These are phyloP conservation scores for Ceratobasidium sp. DNA, from an alignment of 1,284 basidiomycete genomes.

Conservation along the genomic window DNA sequence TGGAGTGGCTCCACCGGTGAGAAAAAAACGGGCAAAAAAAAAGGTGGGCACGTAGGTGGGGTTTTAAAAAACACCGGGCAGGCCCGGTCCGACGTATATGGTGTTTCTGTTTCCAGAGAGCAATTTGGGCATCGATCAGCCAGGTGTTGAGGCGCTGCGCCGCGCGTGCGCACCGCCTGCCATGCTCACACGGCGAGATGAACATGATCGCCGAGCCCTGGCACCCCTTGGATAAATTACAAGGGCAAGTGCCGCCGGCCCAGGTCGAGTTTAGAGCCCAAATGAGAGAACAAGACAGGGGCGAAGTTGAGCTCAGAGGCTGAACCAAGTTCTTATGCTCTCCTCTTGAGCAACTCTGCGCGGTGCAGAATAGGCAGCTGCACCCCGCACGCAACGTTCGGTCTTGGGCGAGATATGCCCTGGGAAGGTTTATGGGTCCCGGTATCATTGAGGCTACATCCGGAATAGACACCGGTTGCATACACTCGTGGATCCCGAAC, in stretches of 20 bases:
- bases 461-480: constrained; percentile 6
- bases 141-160: neutral
- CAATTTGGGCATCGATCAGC: constrained; percentile 4
- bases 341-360: no score
- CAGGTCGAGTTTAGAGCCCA: constrained; percentile 5
- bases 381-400: neutral
- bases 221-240: neutral
- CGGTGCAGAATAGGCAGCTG: neutral
- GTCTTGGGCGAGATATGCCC: neutral
- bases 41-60: neutral
- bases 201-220: constrained; percentile 11
- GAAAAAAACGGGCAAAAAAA: no score
- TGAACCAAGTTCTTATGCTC: no score
- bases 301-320: neutral
- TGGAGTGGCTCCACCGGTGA: no score
- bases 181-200: constrained; percentile 3
- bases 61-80: constrained; percentile 5
- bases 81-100: neutral
- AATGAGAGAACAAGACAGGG: neutral
- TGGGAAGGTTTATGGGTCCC: neutral
- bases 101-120: neutral
- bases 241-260: constrained; percentile 3
- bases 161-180: neutral
- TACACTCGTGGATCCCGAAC: constrained; percentile 4
- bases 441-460: neutral